phyloP scores from a whole-genome alignment of 495 filamentous ascomycete species.

The Aspergillus panamensis region DNA sequence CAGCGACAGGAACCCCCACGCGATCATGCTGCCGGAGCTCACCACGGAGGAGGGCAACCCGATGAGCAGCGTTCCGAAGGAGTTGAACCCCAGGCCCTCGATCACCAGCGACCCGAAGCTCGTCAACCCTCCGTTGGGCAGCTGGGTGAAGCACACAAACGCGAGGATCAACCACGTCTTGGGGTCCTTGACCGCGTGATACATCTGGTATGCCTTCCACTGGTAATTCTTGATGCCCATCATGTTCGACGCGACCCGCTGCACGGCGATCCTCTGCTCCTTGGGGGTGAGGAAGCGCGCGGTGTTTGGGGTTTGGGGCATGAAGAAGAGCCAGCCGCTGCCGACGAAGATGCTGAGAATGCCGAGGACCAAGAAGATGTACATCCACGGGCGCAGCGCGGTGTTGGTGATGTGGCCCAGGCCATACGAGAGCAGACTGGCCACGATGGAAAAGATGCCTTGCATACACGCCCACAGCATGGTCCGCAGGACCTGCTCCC shows the following conservation, averaged over 20 bases:
- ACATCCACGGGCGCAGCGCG: background rate
- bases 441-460: background rate
- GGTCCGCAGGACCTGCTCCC: background rate
- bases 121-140: background rate
- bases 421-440: background rate
- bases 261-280: background rate
- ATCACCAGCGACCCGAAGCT: background rate
- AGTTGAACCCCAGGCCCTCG: background rate
- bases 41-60: background rate
- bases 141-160: background rate
- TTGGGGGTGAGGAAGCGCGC: background rate
- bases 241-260: background rate
- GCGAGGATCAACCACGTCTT: background rate
- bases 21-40: background rate
- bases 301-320: background rate
- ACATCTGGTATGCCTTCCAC: background rate
- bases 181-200: background rate
- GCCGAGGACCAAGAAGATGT: background rate
- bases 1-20: background rate
- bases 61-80: background rate
- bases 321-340: background rate
- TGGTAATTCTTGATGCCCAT: background rate
- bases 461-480: background rate
- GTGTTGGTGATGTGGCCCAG: constrained; percentile 1
- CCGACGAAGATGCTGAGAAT: background rate